Evolutionary conservation across 495 filamentous ascomycete species (phyloP).

Genomic region (Antarctomyces pellizariae): DNA sequence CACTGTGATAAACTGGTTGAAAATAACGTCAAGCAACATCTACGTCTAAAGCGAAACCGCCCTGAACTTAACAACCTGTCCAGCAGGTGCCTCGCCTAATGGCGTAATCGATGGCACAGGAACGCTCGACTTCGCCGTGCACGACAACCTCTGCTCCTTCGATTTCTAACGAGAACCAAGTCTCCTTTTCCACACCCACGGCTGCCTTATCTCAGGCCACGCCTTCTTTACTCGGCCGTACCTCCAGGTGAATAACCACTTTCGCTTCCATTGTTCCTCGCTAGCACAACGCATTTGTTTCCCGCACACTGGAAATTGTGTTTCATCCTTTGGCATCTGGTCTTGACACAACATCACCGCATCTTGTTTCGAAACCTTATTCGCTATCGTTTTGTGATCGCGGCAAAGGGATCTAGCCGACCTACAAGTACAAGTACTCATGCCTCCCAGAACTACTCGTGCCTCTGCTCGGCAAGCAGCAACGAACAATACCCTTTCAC

Average conservation of each 20-base stretch:
- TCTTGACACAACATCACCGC: slow-evolving; percentile 1
- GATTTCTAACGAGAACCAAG: not conserved
- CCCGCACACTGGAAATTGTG: not conserved
- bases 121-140: not conserved
- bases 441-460: slow-evolving; percentile 67
- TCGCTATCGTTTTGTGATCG: slow-evolving; percentile 6
- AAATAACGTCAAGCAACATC: too few relatives aligned
- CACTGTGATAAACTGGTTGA: too few relatives aligned
- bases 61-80: too few relatives aligned
- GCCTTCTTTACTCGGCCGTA: not conserved
- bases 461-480: slow-evolving; percentile 58
- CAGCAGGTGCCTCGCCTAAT: slow-evolving; percentile 1
- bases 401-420: slow-evolving; percentile 1
- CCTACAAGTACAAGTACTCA: slow-evolving; percentile 24
- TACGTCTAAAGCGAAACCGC: too few relatives aligned
- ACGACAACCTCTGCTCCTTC: slow-evolving; percentile 1
- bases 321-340: not conserved
- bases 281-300: not conserved
- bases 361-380: slow-evolving; percentile 1
- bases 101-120: slow-evolving; percentile 4
- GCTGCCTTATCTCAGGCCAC: too few relatives aligned
- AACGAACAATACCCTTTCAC: slow-evolving; percentile 10
- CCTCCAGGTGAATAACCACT: not conserved
- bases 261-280: not conserved
- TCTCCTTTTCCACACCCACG: too few relatives aligned